These are phyloP conservation scores for Irpex lacteus DNA, from an alignment of 1,284 basidiomycete species.

Conservation along the genomic window DNA sequence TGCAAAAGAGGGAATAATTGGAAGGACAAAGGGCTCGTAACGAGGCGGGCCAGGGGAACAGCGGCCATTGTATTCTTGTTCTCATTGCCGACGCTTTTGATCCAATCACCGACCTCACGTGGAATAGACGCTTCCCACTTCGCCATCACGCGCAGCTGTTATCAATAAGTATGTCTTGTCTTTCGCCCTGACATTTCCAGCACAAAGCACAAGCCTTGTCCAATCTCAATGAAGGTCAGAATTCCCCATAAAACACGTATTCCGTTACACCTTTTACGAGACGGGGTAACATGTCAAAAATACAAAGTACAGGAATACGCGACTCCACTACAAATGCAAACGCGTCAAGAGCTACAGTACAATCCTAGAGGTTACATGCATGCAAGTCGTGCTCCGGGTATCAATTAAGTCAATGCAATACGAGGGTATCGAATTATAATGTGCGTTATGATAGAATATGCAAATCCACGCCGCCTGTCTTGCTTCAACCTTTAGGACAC, in stretches of 20 bases:
- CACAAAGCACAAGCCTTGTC: not conserved
- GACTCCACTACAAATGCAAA: not conserved
- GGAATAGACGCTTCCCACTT: not conserved
- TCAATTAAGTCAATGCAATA: not conserved
- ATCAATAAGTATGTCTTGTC: too few relatives aligned
- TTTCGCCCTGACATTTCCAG: not conserved
- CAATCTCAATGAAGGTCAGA: not conserved
- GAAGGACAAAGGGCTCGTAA: slow-evolving; percentile 11
- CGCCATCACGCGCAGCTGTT: too few relatives aligned
- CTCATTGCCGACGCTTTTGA: not conserved
- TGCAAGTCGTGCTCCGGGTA: not conserved
- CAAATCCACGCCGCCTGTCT: not conserved
- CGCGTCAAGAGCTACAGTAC: not conserved
- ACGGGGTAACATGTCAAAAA: not conserved
- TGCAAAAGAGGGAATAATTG: not conserved
- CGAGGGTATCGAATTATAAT: not conserved
- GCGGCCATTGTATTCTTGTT: slow-evolving; percentile 12
- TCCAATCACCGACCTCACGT: not conserved
- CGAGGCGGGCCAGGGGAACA: slow-evolving; percentile 5
- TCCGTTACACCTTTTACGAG: not conserved
- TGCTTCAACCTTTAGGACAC: not conserved
- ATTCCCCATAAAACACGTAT: not conserved
- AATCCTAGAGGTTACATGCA: not conserved
- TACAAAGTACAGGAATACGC: not conserved
- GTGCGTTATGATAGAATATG: not conserved